Base-by-base conservation (phyloP, 2,329 filamentous ascomycete genomes). In the Botrytis paeoniae region DNA sequence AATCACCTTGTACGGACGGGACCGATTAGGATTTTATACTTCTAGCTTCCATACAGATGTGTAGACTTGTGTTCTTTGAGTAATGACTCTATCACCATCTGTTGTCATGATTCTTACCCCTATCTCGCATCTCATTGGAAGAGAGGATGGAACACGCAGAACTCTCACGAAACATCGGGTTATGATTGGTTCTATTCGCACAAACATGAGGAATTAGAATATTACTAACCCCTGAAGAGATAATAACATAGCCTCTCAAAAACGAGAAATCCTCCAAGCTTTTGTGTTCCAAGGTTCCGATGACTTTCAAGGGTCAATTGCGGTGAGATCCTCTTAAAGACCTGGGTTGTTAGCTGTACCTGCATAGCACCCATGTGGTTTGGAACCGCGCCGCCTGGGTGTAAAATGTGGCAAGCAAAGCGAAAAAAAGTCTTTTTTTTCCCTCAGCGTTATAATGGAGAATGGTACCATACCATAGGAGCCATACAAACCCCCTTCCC, bases 281-380 rank as follows among this genome's bases (percentile, higher is more conserved):
- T 71, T 71, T 16, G 39, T 18, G 9, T 65, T 48, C 45, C 51
- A 43, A 39, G 59, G 59, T 63, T 25, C 20, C 51, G 51, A 57
- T 9, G 25, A 59, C 16, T 16, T 59, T n/a, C 41, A 25, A 51
- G 69, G 39, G 43, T 45, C n/a, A 41, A 6, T 54, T 70, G 39
- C 70, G 62, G 62, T 60, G 70, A 72, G 61, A 72, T 72, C 45
- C 61, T 54, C 61, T 51, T 12, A 12, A n/a, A 12, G 32, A 10
- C 63, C 16, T 35, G 62, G 10, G 32, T 12, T 12, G 32, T 12
- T 35, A 20, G 51, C n/a, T 61, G 69, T 71, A 71, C 70, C 70
- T 71, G 70, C 70, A 71, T 71, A 7, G 29, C 48, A 71, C 70
- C 70, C 70, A 66, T 71, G 48, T 59, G 61, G 25, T 29, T n/a